These are phyloP conservation scores for Phytophthora kernoviae DNA, from an alignment of 352 stramenopile genomes.

Conservation along the genomic window DNA sequence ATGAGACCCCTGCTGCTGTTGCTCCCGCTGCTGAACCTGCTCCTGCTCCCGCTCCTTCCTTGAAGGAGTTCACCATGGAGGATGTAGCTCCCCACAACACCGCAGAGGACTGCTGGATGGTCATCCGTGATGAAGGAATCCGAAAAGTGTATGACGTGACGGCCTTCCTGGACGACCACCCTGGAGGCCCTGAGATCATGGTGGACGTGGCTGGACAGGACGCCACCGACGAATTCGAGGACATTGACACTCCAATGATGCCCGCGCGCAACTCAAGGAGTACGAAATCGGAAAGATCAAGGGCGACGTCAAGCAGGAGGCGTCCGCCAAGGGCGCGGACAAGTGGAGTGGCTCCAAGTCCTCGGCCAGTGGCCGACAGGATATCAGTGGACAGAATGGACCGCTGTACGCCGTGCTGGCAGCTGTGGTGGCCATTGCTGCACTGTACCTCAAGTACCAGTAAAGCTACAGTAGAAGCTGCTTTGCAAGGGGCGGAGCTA, in stretches of 20 bases:
- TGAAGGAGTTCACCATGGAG: slow-evolving; percentile 91
- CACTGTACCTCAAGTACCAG: slow-evolving; percentile 70
- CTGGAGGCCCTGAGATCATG: slow-evolving; percentile 98
- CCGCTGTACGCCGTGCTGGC: slow-evolving; percentile 60
- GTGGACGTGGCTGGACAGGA: slow-evolving; percentile 94
- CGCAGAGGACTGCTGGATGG: slow-evolving; percentile 86
- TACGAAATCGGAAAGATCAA: slow-evolving; percentile 93
- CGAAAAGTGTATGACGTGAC: slow-evolving; percentile 98
- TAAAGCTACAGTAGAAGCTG: no score
- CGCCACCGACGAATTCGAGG: slow-evolving; percentile 94
- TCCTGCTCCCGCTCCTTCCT: no score
- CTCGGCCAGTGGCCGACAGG: slow-evolving; percentile 51
- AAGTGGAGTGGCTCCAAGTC: slow-evolving; percentile 17
- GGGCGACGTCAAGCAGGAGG: slow-evolving; percentile 62
- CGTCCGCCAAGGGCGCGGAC: slow-evolving; percentile 8
- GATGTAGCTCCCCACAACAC: slow-evolving; percentile 92
- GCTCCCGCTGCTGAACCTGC: no score
- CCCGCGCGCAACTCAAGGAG: slow-evolving; percentile 92
- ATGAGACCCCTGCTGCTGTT: slow-evolving; percentile 18
- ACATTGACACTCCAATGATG: slow-evolving; percentile 98
- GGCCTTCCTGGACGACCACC: slow-evolving; percentile 98
- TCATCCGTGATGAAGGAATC: slow-evolving; percentile 70
- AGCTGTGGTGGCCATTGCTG: slow-evolving; percentile 47
- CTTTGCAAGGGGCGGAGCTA: no score
- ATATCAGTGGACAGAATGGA: slow-evolving; percentile 64